phyloP scores from a whole-genome alignment of 805 yeast genomes.

The Hagleromyces aurorensis region DNA sequence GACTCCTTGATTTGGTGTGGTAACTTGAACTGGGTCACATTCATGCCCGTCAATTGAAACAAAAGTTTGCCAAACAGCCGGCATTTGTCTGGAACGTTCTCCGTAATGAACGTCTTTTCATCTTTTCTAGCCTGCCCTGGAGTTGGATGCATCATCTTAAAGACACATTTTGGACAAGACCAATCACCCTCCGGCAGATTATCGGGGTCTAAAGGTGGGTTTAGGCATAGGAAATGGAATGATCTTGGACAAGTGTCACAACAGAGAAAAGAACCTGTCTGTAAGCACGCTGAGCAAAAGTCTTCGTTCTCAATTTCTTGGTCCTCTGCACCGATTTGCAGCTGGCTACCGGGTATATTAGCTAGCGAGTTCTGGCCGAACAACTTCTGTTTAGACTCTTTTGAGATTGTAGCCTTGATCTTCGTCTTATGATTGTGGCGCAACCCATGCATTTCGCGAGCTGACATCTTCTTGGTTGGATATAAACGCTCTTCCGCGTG shows the following conservation, averaged over 20 bases:
- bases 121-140: slow-evolving; percentile 16
- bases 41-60: slow-evolving; percentile 46
- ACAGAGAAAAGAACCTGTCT: slow-evolving; percentile 81
- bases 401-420: slow-evolving; percentile 13
- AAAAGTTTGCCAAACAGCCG: slow-evolving; percentile 49
- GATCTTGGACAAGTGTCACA: slow-evolving; percentile 91
- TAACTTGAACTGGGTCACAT: slow-evolving; percentile 58
- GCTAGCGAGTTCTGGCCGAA: slow-evolving; percentile 35
- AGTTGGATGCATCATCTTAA: slow-evolving; percentile 32
- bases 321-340: slow-evolving; percentile 25
- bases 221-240: slow-evolving; percentile 85
- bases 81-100: slow-evolving; percentile 7
- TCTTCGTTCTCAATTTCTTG: slow-evolving; percentile 60
- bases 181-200: slow-evolving; percentile 80
- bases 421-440: slow-evolving; percentile 12
- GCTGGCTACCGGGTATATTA: slow-evolving; percentile 16
- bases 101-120: slow-evolving; percentile 16
- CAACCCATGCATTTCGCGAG: too few species aligned
- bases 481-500: slow-evolving; percentile 11
- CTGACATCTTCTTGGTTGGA: too few species aligned
- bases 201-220: slow-evolving; percentile 78
- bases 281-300: slow-evolving; percentile 85
- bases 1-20: slow-evolving; percentile 64
- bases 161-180: slow-evolving; percentile 74
- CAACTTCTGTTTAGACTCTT: slow-evolving; percentile 32